Evolutionary conservation across 495 filamentous ascomycete genomes (phyloP), one percentile per base, ranked within the genome.

Genomic region (Jackrogersella multiformis): DNA sequence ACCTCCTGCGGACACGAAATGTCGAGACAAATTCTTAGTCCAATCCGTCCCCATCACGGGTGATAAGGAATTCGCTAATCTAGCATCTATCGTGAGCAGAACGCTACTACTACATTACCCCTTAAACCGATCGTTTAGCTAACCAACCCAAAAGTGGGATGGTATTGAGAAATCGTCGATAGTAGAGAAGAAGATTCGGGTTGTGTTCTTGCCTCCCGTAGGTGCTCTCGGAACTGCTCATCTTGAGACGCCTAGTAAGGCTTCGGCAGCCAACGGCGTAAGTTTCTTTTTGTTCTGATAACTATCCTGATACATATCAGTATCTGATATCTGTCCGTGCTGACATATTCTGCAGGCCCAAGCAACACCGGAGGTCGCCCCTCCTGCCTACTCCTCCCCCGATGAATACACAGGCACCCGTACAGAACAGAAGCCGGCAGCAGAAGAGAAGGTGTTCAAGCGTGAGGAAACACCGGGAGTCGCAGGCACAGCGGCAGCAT

Each of bases 1-100:
- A 72, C 95, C 94, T 23, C 86, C 95, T 2, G 58, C 78, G 30
- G 94, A 96, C 72, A 90, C 89, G 36, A 92, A 92, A 73, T 98
- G 94, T 83, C 89, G 92, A 75, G 95, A 99, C 82, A 99, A 99
- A 81, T 99, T 99, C 77, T 86, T 99, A 48, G 96, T 99, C 34
- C 95, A 99, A 80, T 96, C 94, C 16, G 92, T 97, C 60, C 80
- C 87, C 32, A 91, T 99, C 68, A 89, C 90, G 4, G 85, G 85
- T 60, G 93, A 97, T 64, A 90, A 90, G 79, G 93, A 97, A 71
- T 90, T 89, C 66, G 82, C 82, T 30, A 94, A 87, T 73, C 85
- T 94, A n/a, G 80, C 85, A 38, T 82, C 91, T 18, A 92, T 96
- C 73, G 94, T 96, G 84, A 69, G 91, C 78, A 59, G 51, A 46